Evolutionary conservation across 2,329 filamentous ascomycete species (phyloP), one percentile per base, ranked within the genome.

Genomic region (Coniosporium tulheliwenetii): DNA sequence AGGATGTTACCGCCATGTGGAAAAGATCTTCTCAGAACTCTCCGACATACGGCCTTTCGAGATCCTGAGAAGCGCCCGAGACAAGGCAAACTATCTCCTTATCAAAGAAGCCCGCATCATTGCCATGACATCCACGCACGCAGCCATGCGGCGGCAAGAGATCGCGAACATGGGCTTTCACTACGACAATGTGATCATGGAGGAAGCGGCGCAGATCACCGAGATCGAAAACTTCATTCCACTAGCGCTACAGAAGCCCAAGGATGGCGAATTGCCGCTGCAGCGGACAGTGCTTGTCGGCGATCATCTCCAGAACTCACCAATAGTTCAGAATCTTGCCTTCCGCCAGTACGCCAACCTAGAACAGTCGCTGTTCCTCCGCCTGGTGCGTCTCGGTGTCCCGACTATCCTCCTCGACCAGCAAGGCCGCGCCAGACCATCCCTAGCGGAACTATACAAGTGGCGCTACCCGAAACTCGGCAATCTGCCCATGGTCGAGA

Each of bases 111-210:
- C 93, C n/a, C 80, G 91, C 31, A 91, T 98, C 46, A 81, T 98
- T 48, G 93, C 91, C 43, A 98, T 98, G 93, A 98, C 91, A 13
- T 93, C 87, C 3, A 98, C 93, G 0, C 91, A 98, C 59, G 93
- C 91, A 4, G 91, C 91, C 1, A 98, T 98, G 73, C 78, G 86
- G 45, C 73, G 89, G 46, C 78, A 85, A 47, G 89, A 96, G 52
- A 96, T 98, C 51, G 81, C 85, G 1, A 72, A 75, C 12, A 71
- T 96, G n/a, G 87, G 87, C 12, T 98, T 98, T 62, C 85, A 85
- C 50, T 98, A 98, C 53, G 87, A 96, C 65, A 98, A 94, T 48
- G 82, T 98, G 10, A 73, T 98, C 40, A 95, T 98, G 83, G 91
- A 98, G 65, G 91, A 98, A 69, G 89, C 91, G 5, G 91, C 91